Conservation (phyloP, 2,329 filamentous ascomycete genomes). For the Aureobasidium uvarum region DNA sequence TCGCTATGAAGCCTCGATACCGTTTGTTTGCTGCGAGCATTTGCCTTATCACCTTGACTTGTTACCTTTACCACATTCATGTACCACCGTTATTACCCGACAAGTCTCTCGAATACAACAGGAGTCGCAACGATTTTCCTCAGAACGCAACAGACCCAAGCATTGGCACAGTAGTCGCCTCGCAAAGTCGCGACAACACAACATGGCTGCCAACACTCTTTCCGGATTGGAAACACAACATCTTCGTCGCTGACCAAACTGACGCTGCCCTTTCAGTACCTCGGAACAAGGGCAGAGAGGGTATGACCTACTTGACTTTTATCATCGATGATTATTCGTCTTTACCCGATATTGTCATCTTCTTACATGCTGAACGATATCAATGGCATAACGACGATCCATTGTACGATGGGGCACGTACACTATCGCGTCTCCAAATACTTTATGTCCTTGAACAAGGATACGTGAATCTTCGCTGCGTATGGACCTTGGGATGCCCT, state of each 20-base stretch:
- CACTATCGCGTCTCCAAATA: constrained; percentile 51
- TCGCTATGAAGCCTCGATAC: neutral
- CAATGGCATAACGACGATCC: constrained; percentile 60
- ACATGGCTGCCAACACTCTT: constrained; percentile 44
- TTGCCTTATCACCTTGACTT: neutral
- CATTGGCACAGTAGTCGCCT: constrained; percentile 38
- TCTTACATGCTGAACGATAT: constrained; percentile 60
- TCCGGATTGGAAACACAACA: constrained; percentile 42
- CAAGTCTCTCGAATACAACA: too few species aligned
- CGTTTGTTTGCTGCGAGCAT: neutral
- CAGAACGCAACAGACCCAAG: neutral
- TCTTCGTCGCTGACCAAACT: constrained; percentile 47
- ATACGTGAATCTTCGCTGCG: constrained; percentile 56
- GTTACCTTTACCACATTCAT: constrained; percentile 14
- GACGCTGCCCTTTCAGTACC: constrained; percentile 45
- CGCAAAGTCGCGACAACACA: constrained; percentile 41
- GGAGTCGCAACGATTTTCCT: too few species aligned
- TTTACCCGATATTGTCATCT: constrained; percentile 58
- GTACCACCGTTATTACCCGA: neutral
- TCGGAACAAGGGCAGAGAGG: constrained; percentile 50
- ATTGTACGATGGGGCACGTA: constrained; percentile 46
- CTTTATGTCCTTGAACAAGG: constrained; percentile 51
- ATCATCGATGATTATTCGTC: constrained; percentile 61
- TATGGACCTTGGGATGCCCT: constrained; percentile 54
- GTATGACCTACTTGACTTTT: constrained; percentile 55